These are phyloP conservation scores for Globisporangium perplexum DNA, from an alignment of 352 stramenopile genomes.

Conservation along the genomic window DNA sequence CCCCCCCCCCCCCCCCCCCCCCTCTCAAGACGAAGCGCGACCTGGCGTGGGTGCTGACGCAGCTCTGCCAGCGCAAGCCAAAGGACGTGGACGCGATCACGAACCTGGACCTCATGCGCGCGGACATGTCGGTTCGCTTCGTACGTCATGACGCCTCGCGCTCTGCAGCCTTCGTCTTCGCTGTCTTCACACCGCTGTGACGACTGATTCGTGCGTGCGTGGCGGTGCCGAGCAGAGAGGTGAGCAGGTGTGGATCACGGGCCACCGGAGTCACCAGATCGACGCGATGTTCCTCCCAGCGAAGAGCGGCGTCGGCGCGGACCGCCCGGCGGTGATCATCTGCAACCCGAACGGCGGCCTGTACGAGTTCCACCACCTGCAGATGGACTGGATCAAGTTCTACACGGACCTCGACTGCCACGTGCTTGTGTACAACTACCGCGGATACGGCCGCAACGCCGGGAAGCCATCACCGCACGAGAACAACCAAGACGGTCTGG, in stretches of 20 bases:
- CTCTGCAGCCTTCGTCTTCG: neutral
- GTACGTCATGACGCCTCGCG: constrained; percentile 29
- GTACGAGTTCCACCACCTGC: constrained; percentile 86
- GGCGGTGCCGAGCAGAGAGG: constrained; percentile 36
- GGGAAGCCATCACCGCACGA: constrained; percentile 49
- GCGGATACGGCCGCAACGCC: constrained; percentile 72
- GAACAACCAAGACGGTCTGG: constrained; percentile 67
- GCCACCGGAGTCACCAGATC: constrained; percentile 52
- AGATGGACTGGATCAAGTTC: constrained; percentile 89
- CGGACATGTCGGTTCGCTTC: constrained; percentile 70
- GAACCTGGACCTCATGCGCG: constrained; percentile 76
- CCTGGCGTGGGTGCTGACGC: constrained; percentile 43
- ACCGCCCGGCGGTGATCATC: constrained; percentile 54
- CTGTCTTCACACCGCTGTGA: neutral
- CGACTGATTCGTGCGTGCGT: neutral
- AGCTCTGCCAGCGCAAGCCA: constrained; percentile 39
- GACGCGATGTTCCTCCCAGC: constrained; percentile 77
- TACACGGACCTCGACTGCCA: constrained; percentile 77
- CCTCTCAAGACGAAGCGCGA: constrained; percentile 24
- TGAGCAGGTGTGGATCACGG: constrained; percentile 76
- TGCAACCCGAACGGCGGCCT: constrained; percentile 84
- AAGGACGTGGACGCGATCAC: constrained; percentile 55
- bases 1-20: too few relatives aligned
- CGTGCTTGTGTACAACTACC: constrained; percentile 86
- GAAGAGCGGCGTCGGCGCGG: constrained; percentile 23